Percentiles rank a stretch among this genome's conserved stretches.
These are phyloP conservation scores for Cordyceps farinosa DNA, from an alignment of 2,329 filamentous ascomycete species.

Conservation along the genomic window DNA sequence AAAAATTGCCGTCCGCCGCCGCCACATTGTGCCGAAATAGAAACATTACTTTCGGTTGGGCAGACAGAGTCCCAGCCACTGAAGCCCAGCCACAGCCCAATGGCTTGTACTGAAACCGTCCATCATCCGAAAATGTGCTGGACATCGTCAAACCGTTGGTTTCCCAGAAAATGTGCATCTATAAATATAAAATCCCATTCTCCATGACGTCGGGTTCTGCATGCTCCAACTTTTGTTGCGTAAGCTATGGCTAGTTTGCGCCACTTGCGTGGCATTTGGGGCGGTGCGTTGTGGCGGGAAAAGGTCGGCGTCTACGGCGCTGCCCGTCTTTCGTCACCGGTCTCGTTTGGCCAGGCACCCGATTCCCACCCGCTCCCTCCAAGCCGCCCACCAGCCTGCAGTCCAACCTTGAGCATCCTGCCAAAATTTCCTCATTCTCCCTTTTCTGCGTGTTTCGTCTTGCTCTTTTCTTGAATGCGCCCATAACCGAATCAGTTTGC, in stretches of 20 bases:
- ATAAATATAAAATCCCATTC: not conserved
- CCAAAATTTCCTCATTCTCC: constrained; percentile 3
- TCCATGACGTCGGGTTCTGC: not conserved
- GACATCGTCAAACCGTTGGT: not conserved
- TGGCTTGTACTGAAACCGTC: not conserved
- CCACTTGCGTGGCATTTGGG: constrained; percentile 18
- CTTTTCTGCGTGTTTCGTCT: not conserved
- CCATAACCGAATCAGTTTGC: not conserved
- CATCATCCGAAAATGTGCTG: not conserved
- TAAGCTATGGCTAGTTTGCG: constrained; percentile 10
- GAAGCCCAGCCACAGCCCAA: not conserved
- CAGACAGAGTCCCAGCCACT: not conserved
- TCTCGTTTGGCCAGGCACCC: constrained; percentile 15
- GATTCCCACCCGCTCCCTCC: constrained; percentile 9
- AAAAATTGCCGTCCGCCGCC: not conserved
- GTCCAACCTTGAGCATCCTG: constrained; percentile 9
- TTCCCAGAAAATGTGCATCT: not conserved
- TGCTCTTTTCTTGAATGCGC: constrained; percentile 3
- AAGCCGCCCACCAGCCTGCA: constrained; percentile 14
- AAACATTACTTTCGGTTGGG: not conserved
- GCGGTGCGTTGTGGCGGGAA: constrained; percentile 18
- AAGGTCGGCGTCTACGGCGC: constrained; percentile 10
- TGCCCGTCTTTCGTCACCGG: constrained; percentile 16
- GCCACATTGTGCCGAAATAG: not conserved
- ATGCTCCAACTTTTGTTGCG: constrained; percentile 5